Conservation (phyloP, 768 basidiomycete species). For the Kwoniella sp. region DNA sequence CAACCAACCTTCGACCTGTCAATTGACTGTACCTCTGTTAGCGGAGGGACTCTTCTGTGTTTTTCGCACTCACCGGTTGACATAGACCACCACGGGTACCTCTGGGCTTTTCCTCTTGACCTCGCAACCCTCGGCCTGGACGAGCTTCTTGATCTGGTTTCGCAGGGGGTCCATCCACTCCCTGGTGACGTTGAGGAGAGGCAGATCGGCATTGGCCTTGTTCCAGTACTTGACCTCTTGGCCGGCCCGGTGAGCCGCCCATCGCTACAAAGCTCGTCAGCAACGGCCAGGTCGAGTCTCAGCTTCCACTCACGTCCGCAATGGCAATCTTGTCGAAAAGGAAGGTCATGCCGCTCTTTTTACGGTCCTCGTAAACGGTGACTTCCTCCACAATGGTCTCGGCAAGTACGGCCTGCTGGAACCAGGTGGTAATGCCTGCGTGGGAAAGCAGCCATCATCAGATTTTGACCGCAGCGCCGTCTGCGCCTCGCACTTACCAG, state of each 20-base stretch:
- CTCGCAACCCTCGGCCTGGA: conserved; percentile 12
- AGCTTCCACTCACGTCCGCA: conserved; percentile 19
- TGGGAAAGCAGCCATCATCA: not conserved
- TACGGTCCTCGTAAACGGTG: conserved; percentile 21
- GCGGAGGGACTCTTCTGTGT: not conserved
- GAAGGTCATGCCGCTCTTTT: conserved; percentile 19
- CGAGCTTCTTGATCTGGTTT: conserved; percentile 19
- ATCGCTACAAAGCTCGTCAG: too few species aligned
- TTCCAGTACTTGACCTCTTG: conserved; percentile 23
- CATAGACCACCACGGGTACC: conserved; percentile 28
- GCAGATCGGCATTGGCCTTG: conserved; percentile 32
- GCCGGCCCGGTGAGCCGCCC: conserved; percentile 19
- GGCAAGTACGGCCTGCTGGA: conserved; percentile 31
- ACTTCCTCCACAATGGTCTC: conserved; percentile 30
- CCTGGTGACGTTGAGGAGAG: conserved; percentile 4
- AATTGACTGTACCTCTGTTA: conserved; percentile 16
- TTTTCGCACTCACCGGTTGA: conserved; percentile 25
- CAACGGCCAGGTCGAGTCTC: too few species aligned
- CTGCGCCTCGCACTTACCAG: conserved; percentile 1
- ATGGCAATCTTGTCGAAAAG: conserved; percentile 30
- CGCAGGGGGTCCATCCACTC: conserved; percentile 30
- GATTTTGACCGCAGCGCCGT: not conserved
- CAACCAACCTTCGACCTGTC: conserved; percentile 21
- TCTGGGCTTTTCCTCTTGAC: conserved; percentile 1
- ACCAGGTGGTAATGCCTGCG: conserved; percentile 32